Percentiles rank a stretch among this genome's conserved stretches.
Conservation (phyloP, 345 rosid genomes). For the Camelina hispida region DNA sequence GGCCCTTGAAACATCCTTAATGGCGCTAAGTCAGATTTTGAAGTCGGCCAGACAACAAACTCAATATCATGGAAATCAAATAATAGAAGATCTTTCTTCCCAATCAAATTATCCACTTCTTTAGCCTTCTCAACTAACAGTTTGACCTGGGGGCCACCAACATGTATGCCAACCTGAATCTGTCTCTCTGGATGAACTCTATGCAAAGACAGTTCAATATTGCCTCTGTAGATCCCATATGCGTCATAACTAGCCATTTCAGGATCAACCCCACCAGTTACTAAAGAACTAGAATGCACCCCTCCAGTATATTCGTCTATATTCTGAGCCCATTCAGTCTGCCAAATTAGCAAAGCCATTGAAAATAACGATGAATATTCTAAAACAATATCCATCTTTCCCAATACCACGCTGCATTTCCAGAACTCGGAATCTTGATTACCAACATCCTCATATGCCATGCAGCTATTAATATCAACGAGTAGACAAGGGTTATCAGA, state of each 20-base stretch:
- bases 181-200: slow-evolving; percentile 68
- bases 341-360: slow-evolving; percentile 58
- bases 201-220: slow-evolving; percentile 52
- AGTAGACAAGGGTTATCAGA: slow-evolving; percentile 70
- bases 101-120: slow-evolving; percentile 38
- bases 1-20: slow-evolving; percentile 44
- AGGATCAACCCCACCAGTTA: slow-evolving; percentile 42
- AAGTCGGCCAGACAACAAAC: slow-evolving; percentile 63
- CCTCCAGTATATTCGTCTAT: slow-evolving; percentile 39
- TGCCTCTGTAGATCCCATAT: slow-evolving; percentile 48
- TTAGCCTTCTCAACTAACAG: slow-evolving; percentile 51
- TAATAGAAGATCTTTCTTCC: slow-evolving; percentile 55
- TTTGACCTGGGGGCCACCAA: slow-evolving; percentile 71
- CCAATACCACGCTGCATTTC: slow-evolving; percentile 67
- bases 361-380: slow-evolving; percentile 61
- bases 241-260: slow-evolving; percentile 48
- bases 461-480: slow-evolving; percentile 60
- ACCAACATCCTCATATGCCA: slow-evolving; percentile 52
- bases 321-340: slow-evolving; percentile 55
- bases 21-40: slow-evolving; percentile 49
- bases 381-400: slow-evolving; percentile 65
- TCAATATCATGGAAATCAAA: slow-evolving; percentile 74
- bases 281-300: slow-evolving; percentile 45
- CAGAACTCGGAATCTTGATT: slow-evolving; percentile 57
- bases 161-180: slow-evolving; percentile 67